phyloP scores from a whole-genome alignment of 306 rosid species.

The Crotalaria pallida region DNA sequence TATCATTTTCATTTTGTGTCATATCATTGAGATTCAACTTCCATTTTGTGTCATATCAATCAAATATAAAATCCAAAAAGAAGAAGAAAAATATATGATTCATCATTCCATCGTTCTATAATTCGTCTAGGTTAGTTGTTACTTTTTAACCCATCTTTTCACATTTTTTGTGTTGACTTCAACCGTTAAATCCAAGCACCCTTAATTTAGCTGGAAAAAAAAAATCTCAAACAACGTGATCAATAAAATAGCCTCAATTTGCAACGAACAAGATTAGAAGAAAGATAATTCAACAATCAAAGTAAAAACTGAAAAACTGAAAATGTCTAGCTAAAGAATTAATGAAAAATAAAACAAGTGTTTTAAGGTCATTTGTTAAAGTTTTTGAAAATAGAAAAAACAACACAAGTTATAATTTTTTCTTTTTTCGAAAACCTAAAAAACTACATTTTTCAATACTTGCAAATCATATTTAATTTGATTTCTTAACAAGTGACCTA shows the following conservation, averaged over 20 bases:
- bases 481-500: too few species aligned
- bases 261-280: not conserved
- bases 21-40: not conserved
- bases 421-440: too few species aligned
- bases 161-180: not conserved
- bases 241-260: not conserved
- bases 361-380: too few species aligned
- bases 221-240: not conserved
- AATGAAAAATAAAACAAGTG: too few species aligned
- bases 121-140: not conserved
- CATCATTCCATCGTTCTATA: not conserved
- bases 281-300: not conserved
- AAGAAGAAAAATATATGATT: not conserved
- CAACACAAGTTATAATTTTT: too few species aligned
- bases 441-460: too few species aligned
- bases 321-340: too few species aligned
- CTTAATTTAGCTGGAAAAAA: not conserved
- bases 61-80: not conserved
- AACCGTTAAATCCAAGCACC: not conserved
- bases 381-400: too few species aligned
- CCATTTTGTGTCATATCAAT: constrained; percentile 2
- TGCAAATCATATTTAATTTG: too few species aligned
- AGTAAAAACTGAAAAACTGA: too few species aligned
- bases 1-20: constrained; percentile 5
- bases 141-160: not conserved